A percentile compares a stretch with the other conserved stretches of the same genome.
phyloP scores from a whole-genome alignment of 768 basidiomycete genomes.

The Xerocomus spinulosus region DNA sequence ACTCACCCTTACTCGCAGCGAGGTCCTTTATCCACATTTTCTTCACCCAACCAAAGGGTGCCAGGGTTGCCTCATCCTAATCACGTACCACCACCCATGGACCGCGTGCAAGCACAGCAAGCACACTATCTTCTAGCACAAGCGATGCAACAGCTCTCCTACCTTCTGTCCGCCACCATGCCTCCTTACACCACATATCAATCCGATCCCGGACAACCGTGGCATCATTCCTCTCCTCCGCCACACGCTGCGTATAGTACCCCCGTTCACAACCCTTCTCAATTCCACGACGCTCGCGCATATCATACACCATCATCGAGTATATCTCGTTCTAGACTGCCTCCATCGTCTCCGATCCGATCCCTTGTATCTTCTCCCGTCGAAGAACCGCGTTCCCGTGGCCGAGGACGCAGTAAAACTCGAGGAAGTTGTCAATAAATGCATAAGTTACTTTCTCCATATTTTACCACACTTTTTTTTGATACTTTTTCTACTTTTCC shows the following conservation, averaged over 20 bases:
- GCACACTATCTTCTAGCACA: constrained; percentile 36
- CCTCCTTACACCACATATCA: constrained; percentile 20
- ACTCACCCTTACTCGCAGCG: constrained; percentile 20
- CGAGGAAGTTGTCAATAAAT: constrained; percentile 46
- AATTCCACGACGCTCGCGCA: constrained; percentile 16
- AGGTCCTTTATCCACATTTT: constrained; percentile 12
- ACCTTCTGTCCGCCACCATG: constrained; percentile 32
- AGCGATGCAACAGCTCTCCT: constrained; percentile 40
- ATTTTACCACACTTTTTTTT: too few relatives aligned
- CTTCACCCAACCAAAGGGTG: constrained; percentile 13
- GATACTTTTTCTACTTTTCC: too few relatives aligned
- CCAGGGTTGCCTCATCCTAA: constrained; percentile 21
- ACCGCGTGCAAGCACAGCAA: constrained; percentile 33
- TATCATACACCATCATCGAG: constrained; percentile 35
- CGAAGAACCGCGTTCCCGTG: constrained; percentile 31
- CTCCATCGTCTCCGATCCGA: constrained; percentile 47
- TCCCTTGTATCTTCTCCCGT: constrained; percentile 38
- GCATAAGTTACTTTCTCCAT: constrained; percentile 17
- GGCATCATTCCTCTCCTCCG: constrained; percentile 13
- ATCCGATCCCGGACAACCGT: constrained; percentile 19
- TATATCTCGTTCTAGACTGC: constrained; percentile 44
- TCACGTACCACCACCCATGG: constrained; percentile 27
- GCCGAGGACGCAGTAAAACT: constrained; percentile 47
- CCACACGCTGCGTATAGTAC: constrained; percentile 6
- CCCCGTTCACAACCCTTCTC: constrained; percentile 11